Percentiles rank a stretch among this genome's conserved stretches.
Evolutionary conservation across 2,329 filamentous ascomycete species (phyloP).

Genomic region (Diaporthe citriasiana): DNA sequence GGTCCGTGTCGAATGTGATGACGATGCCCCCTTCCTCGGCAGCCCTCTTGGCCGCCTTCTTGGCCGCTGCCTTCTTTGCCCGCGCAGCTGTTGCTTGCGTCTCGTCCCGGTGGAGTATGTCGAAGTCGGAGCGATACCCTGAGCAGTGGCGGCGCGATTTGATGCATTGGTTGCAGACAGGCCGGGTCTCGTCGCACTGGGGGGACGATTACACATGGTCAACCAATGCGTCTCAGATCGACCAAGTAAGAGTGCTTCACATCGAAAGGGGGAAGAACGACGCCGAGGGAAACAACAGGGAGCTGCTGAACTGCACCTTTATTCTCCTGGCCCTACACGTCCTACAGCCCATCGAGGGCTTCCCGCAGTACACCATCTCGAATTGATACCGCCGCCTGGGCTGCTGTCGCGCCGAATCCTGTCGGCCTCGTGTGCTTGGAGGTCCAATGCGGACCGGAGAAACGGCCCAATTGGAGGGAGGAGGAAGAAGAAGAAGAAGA

Average conservation of each 20-base stretch:
- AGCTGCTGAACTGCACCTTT: constrained; percentile 67
- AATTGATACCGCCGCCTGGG: constrained; percentile 16
- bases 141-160: constrained; percentile 75
- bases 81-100: constrained; percentile 76
- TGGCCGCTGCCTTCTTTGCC: constrained; percentile 70
- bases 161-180: constrained; percentile 74
- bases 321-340: constrained; percentile 81
- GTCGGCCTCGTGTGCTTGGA: neutral
- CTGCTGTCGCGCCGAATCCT: neutral
- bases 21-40: constrained; percentile 46
- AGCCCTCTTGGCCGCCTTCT: constrained; percentile 56
- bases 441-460: neutral
- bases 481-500: neutral
- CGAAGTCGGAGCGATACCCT: constrained; percentile 79
- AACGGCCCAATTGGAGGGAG: too few species aligned
- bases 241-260: neutral
- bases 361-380: constrained; percentile 75
- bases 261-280: neutral
- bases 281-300: too few species aligned
- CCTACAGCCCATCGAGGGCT: constrained; percentile 77
- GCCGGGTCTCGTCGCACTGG: constrained; percentile 77
- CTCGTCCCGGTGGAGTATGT: constrained; percentile 80
- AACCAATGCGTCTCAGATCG: constrained; percentile 38
- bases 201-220: neutral
- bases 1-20: constrained; percentile 31